Evolutionary conservation across 129 eudicot genomes (phyloP).

Genomic region (Mikania micrantha): DNA sequence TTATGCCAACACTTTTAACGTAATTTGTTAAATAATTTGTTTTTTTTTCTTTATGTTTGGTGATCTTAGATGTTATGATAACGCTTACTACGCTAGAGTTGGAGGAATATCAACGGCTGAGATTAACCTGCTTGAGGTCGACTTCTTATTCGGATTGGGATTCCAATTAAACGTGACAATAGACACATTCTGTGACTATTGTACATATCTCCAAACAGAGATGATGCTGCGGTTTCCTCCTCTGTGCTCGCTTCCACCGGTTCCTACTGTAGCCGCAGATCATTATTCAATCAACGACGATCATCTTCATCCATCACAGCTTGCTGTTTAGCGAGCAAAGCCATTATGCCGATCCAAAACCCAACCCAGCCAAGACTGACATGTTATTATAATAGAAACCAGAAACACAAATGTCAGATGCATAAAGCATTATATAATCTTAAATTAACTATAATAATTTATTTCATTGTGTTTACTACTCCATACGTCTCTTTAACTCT

Average conservation of each 20-base stretch:
- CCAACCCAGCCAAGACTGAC: no score
- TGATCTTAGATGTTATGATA: slow-evolving; percentile 41
- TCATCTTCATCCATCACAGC: slow-evolving; percentile 29
- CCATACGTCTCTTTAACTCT: no score
- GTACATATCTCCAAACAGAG: slow-evolving; percentile 41
- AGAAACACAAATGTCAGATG: no score
- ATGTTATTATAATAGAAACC: no score
- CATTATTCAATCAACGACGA: slow-evolving; percentile 31
- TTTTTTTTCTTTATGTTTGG: no score
- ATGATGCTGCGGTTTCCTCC: slow-evolving; percentile 37
- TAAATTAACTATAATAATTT: no score
- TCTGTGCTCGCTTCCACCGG: slow-evolving; percentile 9
- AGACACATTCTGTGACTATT: slow-evolving; percentile 43
- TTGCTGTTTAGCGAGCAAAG: slow-evolving; percentile 22
- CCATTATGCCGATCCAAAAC: no score
- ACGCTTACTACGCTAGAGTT: slow-evolving; percentile 56
- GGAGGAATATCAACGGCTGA: slow-evolving; percentile 57
- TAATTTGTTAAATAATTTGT: no score
- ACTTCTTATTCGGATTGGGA: slow-evolving; percentile 61
- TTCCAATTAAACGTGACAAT: slow-evolving; percentile 58
- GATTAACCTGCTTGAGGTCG: slow-evolving; percentile 60
- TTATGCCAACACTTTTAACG: no score
- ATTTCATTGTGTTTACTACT: no score
- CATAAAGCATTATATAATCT: no score
- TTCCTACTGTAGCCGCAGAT: slow-evolving; percentile 1